Conservation (phyloP, 495 filamentous ascomycete species). For the Aspergillus diversus region DNA sequence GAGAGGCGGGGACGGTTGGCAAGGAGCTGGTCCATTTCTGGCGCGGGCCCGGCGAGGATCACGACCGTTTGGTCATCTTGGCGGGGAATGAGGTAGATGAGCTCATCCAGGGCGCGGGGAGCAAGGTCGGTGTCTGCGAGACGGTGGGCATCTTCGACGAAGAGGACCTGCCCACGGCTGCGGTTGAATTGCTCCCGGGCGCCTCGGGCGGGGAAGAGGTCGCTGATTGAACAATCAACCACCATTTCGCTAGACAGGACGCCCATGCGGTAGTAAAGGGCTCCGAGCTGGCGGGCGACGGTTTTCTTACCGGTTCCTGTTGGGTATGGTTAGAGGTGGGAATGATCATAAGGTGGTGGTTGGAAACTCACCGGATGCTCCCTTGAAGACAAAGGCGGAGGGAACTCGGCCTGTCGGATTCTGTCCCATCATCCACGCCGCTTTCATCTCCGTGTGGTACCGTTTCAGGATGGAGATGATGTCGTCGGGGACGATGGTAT, state of each 20-base stretch:
- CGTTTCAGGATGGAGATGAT: slow-evolving; percentile 22
- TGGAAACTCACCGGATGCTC: slow-evolving; percentile 20
- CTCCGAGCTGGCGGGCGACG: slow-evolving; percentile 40
- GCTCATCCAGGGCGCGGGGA: slow-evolving; percentile 64
- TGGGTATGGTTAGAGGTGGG: neutral
- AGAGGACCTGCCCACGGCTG: slow-evolving; percentile 64
- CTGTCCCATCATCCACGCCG: slow-evolving; percentile 17
- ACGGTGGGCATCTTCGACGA: slow-evolving; percentile 71
- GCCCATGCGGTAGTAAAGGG: slow-evolving; percentile 41
- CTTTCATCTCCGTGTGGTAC: slow-evolving; percentile 26
- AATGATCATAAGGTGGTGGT: neutral
- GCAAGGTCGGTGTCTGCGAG: slow-evolving; percentile 53
- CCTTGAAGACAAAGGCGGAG: slow-evolving; percentile 25
- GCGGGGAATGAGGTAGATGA: slow-evolving; percentile 59
- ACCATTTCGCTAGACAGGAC: slow-evolving; percentile 39
- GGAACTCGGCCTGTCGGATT: slow-evolving; percentile 18
- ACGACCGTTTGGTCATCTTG: slow-evolving; percentile 59
- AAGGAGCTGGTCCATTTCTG: slow-evolving; percentile 67
- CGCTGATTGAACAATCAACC: slow-evolving; percentile 42
- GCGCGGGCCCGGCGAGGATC: slow-evolving; percentile 68
- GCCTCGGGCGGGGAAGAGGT: slow-evolving; percentile 51
- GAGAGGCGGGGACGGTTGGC: slow-evolving; percentile 60
- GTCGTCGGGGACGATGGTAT: slow-evolving; percentile 25
- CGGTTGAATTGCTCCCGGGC: slow-evolving; percentile 59
- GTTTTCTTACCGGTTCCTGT: slow-evolving; percentile 53